Base-by-base conservation (phyloP, 331 rosid species). In the Pyracantha coccinea region DNA sequence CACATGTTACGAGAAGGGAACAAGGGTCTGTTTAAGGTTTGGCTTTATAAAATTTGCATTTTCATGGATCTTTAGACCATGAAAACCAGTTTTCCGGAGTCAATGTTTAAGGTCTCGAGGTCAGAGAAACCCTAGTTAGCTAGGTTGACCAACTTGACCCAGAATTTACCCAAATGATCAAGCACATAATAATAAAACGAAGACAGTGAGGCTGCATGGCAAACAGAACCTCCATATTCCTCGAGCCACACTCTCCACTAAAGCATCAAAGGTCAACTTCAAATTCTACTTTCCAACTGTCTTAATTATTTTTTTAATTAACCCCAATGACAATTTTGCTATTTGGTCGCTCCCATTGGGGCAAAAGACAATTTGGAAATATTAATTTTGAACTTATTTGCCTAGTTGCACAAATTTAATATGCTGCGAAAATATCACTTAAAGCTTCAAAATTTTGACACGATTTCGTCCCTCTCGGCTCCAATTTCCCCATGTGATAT, bases 241-340 rank as follows among this genome's bases (percentile, higher is more conserved):
- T 87, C 89, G 89, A 89, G 95, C 90, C 90, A 85, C 83, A 50
- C 86, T 79, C 80, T 75, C 31, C 32, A 7, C 32, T 14, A 62
- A 17, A 27, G 13, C 14, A 29, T 7, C 41, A 72, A 68, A 24
- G 55, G 82, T 77, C 83, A 74, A 69, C 81, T 71, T 66, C 4
- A 19, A 20, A 69, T 63, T 66, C 33, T 68, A 38, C 57, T 75
- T 63, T 84, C 84, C 84, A 85, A 86, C 86, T 81, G 85, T 88
- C 80, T 47, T 47, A 65, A 61, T 68, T 70, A 74, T 27, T 53
- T 73, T 70, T 80, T 84, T 73, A 87, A 85, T 81, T 69, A 68
- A 21, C 63, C 33, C 53, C 73, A 55, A 71, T 78, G 57, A 71
- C 81, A 33, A 83, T n/a, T 68, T 77, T 79, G 78, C 52, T 78